A percentile compares a stretch with the other conserved stretches of the same genome.
phyloP scores from a whole-genome alignment of 805 yeast species.

The Starmerella floris region DNA sequence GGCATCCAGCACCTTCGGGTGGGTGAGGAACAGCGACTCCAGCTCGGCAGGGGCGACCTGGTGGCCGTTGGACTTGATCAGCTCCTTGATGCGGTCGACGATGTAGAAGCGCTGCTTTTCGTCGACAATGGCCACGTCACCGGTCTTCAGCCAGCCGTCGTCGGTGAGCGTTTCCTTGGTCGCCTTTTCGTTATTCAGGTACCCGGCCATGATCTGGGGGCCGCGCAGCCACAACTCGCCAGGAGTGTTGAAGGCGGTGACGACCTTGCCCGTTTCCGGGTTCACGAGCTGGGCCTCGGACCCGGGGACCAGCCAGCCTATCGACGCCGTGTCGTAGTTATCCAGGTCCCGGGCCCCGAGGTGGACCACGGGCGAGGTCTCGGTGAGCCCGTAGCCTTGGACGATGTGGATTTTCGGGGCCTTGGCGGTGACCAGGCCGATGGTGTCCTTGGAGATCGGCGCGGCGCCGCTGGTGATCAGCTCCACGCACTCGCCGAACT shows the following conservation, averaged over 20 bases:
- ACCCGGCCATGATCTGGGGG: conserved; percentile 40
- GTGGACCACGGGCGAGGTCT: conserved; percentile 43
- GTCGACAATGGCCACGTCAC: conserved; percentile 38
- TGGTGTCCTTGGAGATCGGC: conserved; percentile 28
- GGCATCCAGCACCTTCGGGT: conserved; percentile 66
- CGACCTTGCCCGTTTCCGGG: conserved; percentile 32
- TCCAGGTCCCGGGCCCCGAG: conserved; percentile 29
- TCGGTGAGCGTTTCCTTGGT: conserved; percentile 33
- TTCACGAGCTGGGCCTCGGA: conserved; percentile 38
- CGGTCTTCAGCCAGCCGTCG: conserved; percentile 44
- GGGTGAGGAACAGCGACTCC: conserved; percentile 67
- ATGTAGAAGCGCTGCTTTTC: conserved; percentile 32
- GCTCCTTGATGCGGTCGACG: conserved; percentile 53
- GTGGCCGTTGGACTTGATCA: conserved; percentile 62
- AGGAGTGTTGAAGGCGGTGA: conserved; percentile 33
- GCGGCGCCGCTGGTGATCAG: conserved; percentile 34
- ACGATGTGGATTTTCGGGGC: conserved; percentile 12
- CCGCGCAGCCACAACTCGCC: conserved; percentile 51
- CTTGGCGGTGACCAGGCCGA: conserved; percentile 8
- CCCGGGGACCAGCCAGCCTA: conserved; percentile 34
- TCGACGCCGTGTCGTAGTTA: conserved; percentile 35
- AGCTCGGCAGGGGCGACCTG: conserved; percentile 91
- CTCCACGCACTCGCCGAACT: conserved; percentile 31
- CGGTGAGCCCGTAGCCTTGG: conserved; percentile 40
- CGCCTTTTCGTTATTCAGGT: conserved; percentile 38